phyloP scores from a whole-genome alignment of 139 green algal genomes.

The Raphidocelis subcapitata region DNA sequence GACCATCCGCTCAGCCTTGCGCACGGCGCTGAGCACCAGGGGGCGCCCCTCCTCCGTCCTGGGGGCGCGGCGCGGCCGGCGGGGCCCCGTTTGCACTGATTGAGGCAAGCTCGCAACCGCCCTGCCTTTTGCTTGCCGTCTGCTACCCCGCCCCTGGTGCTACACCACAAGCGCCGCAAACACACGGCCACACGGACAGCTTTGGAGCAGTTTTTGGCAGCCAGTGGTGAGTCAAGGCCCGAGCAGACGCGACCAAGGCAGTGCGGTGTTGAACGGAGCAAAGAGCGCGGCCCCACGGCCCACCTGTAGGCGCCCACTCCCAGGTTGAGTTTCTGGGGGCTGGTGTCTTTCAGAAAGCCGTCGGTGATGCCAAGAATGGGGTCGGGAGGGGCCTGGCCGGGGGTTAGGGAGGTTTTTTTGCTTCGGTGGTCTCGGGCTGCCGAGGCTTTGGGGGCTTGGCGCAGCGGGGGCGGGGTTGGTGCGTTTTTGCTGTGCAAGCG shows the following conservation, averaged over 20 bases:
- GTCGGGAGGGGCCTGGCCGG: conserved; percentile 65
- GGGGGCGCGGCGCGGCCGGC: not conserved
- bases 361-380: conserved; percentile 78
- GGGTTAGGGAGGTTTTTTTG: no score
- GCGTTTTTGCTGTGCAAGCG: no score
- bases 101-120: not conserved
- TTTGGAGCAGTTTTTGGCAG: not conserved
- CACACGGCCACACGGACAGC: not conserved
- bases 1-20: conserved; percentile 79
- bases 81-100: not conserved
- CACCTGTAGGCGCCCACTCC: conserved; percentile 88
- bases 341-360: conserved; percentile 64
- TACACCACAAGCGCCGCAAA: not conserved
- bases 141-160: no score
- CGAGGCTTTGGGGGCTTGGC: no score
- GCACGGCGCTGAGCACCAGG: conserved; percentile 81
- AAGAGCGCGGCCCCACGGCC: conserved; percentile 67
- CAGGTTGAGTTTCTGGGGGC: conserved; percentile 84
- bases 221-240: not conserved
- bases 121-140: no score
- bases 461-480: no score
- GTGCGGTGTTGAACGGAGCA: no score
- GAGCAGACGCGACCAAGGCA: no score
- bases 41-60: conserved; percentile 73
- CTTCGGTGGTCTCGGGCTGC: no score